Evolutionary conservation across 1,284 basidiomycete genomes (phyloP).

Genomic region (Ganoderma boninense): DNA sequence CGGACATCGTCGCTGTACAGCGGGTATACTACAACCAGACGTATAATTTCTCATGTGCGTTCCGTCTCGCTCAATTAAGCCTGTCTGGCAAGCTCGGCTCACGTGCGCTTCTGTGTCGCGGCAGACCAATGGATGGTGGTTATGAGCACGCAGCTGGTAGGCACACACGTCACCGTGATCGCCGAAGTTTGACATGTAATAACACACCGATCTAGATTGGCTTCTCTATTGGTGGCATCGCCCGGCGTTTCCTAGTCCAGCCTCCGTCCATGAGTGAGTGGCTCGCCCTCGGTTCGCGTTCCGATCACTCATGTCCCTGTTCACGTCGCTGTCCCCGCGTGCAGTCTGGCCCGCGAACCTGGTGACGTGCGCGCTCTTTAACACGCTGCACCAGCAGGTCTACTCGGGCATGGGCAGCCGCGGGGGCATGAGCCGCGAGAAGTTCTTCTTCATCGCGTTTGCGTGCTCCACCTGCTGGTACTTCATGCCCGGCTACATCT

Average conservation of each 20-base stretch:
- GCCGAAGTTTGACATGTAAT: constrained; percentile 12
- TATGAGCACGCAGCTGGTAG: constrained; percentile 59
- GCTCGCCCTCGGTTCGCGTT: neutral
- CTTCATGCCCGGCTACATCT: constrained; percentile 58
- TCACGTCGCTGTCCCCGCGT: neutral
- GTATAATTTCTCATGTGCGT: constrained; percentile 58
- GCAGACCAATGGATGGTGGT: constrained; percentile 73
- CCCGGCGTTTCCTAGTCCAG: constrained; percentile 72
- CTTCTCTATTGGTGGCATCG: constrained; percentile 71
- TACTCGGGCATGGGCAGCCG: constrained; percentile 57
- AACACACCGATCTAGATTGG: constrained; percentile 51
- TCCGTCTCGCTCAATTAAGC: neutral
- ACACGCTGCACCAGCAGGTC: constrained; percentile 63
- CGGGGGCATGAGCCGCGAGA: constrained; percentile 55
- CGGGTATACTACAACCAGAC: constrained; percentile 60
- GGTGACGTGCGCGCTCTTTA: constrained; percentile 65
- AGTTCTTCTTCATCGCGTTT: constrained; percentile 59
- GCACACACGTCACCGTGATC: constrained; percentile 11
- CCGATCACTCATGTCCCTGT: neutral
- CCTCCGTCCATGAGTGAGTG: constrained; percentile 78
- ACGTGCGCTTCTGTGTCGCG: neutral
- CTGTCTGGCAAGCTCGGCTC: neutral
- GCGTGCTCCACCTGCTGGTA: constrained; percentile 45
- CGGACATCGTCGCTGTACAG: constrained; percentile 72
- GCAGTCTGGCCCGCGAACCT: constrained; percentile 79